Evolutionary conservation across 2,329 filamentous ascomycete species (phyloP).

Genomic region (Seiridium unicorne): DNA sequence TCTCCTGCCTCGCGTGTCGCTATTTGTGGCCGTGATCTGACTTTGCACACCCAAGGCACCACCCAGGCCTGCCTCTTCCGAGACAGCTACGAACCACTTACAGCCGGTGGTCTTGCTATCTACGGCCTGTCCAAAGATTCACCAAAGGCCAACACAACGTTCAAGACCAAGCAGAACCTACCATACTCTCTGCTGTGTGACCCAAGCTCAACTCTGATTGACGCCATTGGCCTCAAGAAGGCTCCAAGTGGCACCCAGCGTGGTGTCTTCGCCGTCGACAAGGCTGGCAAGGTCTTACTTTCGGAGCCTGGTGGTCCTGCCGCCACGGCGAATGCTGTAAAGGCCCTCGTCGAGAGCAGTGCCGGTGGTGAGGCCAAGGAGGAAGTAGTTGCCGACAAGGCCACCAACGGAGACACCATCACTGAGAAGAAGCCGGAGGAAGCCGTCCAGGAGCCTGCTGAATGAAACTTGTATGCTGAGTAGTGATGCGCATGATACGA

Average conservation of each 20-base stretch:
- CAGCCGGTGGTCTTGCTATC: constrained; percentile 76
- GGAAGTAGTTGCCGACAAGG: constrained; percentile 17
- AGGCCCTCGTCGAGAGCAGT: constrained; percentile 58
- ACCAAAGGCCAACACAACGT: constrained; percentile 87
- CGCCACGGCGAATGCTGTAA: constrained; percentile 74
- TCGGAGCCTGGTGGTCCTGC: constrained; percentile 74
- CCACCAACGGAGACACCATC: constrained; percentile 23
- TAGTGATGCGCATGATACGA: too few relatives aligned
- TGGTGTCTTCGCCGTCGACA: constrained; percentile 85
- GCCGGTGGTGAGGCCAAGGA: constrained; percentile 18
- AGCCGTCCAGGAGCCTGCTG: constrained; percentile 6
- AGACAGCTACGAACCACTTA: constrained; percentile 76
- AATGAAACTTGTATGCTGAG: neutral
- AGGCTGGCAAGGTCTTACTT: constrained; percentile 76
- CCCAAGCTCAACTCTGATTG: constrained; percentile 69
- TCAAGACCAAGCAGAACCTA: constrained; percentile 87
- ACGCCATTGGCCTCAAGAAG: constrained; percentile 88
- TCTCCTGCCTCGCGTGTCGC: neutral
- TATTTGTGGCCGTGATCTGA: constrained; percentile 11
- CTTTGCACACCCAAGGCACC: constrained; percentile 61
- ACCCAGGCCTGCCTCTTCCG: constrained; percentile 92
- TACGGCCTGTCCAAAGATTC: constrained; percentile 88
- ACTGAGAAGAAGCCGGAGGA: constrained; percentile 46
- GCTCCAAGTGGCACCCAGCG: constrained; percentile 74
- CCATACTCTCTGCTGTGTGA: constrained; percentile 90